Evolutionary conservation across 768 basidiomycete species (phyloP).

Genomic region (Leccinellum albellum): DNA sequence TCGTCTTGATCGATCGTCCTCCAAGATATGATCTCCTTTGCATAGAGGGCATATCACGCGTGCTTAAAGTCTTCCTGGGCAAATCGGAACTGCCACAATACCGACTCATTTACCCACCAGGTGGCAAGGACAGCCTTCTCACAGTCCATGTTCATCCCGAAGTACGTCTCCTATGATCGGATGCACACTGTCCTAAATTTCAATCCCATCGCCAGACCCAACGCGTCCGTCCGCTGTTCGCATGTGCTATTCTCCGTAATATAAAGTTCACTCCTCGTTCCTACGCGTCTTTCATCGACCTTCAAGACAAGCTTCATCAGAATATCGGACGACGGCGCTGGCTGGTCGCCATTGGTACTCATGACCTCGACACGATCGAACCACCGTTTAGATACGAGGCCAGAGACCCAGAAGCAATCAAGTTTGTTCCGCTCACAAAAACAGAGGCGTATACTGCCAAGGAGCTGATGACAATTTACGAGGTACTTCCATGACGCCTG

Average conservation of each 20-base stretch:
- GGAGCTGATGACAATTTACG: conserved; percentile 90
- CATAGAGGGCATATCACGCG: conserved; percentile 91
- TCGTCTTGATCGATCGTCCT: conserved; percentile 4
- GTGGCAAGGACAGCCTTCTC: conserved; percentile 61
- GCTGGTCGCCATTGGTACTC: conserved; percentile 95
- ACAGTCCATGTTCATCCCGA: conserved; percentile 70
- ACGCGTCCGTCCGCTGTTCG: conserved; percentile 85
- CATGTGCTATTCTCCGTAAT: conserved; percentile 86
- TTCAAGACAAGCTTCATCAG: conserved; percentile 99
- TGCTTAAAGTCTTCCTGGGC: conserved; percentile 77
- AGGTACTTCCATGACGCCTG: conserved; percentile 49
- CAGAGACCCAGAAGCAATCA: conserved; percentile 79
- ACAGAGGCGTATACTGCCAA: conserved; percentile 75
- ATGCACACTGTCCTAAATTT: background rate
- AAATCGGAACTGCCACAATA: conserved; percentile 67
- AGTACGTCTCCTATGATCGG: conserved; percentile 41
- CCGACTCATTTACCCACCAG: conserved; percentile 66
- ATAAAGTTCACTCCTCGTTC: conserved; percentile 83
- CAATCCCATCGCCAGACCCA: conserved; percentile 52
- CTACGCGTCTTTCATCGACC: conserved; percentile 95
- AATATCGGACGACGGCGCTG: conserved; percentile 89
- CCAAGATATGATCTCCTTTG: conserved; percentile 94
- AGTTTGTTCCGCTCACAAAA: conserved; percentile 85
- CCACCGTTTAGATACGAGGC: conserved; percentile 89
- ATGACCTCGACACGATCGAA: conserved; percentile 87